These are phyloP conservation scores for Penicillium canescens DNA, from an alignment of 495 filamentous ascomycete species.

Conservation along the genomic window DNA sequence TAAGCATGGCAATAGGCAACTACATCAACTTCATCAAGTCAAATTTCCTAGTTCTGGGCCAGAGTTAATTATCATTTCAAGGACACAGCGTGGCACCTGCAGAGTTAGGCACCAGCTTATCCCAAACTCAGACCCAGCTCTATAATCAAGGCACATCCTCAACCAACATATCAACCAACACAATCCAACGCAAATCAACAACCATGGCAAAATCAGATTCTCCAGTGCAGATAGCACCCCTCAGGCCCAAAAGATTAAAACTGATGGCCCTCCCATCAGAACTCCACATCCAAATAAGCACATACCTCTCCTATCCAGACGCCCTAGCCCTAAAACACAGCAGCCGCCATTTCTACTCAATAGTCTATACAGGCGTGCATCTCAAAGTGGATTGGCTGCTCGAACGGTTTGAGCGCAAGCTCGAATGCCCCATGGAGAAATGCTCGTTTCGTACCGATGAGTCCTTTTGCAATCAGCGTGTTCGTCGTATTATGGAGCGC, in stretches of 20 bases:
- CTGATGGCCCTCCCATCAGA: slow-evolving; percentile 59
- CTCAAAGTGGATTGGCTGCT: slow-evolving; percentile 70
- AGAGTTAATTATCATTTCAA: no score
- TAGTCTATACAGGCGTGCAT: slow-evolving; percentile 64
- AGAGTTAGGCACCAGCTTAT: no score
- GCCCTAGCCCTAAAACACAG: slow-evolving; percentile 69
- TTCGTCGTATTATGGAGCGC: slow-evolving; percentile 44
- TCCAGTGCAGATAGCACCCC: neutral
- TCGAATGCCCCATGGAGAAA: slow-evolving; percentile 50
- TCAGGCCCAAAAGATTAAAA: neutral
- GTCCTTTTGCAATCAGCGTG: slow-evolving; percentile 41
- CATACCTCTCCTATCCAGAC: slow-evolving; percentile 75
- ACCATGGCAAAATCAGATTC: neutral
- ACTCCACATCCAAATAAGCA: slow-evolving; percentile 73
- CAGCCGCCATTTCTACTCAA: slow-evolving; percentile 59
- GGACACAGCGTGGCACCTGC: no score
- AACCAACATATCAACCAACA: neutral
- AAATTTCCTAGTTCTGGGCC: no score
- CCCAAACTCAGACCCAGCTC: no score
- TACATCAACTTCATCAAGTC: no score
- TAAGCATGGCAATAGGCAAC: no score
- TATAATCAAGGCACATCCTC: no score
- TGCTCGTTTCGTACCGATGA: slow-evolving; percentile 49
- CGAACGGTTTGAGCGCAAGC: slow-evolving; percentile 51
- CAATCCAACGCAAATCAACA: neutral